Evolutionary conservation across 352 stramenopile species (phyloP).

Genomic region (Bremia lactucae): DNA sequence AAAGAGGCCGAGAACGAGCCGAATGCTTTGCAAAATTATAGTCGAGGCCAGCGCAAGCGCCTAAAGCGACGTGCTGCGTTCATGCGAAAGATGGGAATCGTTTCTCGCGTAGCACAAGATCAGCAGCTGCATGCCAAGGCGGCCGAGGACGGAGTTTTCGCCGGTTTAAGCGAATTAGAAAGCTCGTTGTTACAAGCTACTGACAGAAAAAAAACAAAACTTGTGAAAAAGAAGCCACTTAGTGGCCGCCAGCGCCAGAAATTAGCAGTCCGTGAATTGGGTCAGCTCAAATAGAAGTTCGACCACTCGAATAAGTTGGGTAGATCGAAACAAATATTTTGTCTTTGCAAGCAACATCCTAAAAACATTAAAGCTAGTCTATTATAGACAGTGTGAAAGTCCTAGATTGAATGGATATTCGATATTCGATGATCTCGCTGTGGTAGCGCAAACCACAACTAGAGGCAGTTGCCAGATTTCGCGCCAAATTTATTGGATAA

Average conservation of each 20-base stretch:
- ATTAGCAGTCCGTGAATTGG: conserved; percentile 69
- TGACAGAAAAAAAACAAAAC: conserved; percentile 23
- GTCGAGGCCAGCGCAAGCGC: conserved; percentile 74
- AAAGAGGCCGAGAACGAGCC: conserved; percentile 26
- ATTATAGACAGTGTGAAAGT: no score
- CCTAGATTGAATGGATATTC: no score
- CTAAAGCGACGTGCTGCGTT: conserved; percentile 73
- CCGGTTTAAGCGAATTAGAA: conserved; percentile 59
- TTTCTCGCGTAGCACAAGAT: conserved; percentile 50
- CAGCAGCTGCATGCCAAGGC: conserved; percentile 40
- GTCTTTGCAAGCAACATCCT: no score
- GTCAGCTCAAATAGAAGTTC: conserved; percentile 80
- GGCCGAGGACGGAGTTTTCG: conserved; percentile 46
- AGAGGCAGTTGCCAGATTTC: no score
- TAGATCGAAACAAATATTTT: no score
- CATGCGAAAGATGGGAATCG: conserved; percentile 81
- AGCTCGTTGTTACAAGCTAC: conserved; percentile 56
- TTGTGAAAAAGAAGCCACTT: conserved; percentile 39
- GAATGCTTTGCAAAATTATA: conserved; percentile 34
- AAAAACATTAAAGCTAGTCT: no score
- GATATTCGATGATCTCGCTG: no score
- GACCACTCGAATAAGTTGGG: no score
- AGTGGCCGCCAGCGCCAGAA: conserved; percentile 80
- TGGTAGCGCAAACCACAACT: no score
- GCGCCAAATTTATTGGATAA: no score